These are phyloP conservation scores for Golubevia sp. DNA, from an alignment of 1,284 basidiomycete species.

Conservation along the genomic window DNA sequence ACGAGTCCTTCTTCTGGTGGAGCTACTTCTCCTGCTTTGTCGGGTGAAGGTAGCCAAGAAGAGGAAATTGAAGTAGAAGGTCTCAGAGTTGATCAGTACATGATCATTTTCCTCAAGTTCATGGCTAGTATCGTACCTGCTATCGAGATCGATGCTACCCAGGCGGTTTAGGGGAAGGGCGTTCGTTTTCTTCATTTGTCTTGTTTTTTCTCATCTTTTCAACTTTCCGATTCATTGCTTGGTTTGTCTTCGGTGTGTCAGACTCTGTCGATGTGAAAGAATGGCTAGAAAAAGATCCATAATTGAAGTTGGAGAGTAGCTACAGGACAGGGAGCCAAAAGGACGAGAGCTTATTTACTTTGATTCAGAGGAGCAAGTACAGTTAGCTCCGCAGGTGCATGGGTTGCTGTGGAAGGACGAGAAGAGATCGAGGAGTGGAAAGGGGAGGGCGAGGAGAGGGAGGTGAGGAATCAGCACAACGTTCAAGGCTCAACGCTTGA, in stretches of 20 bases:
- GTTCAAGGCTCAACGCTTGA: background rate
- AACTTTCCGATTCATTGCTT: too few relatives aligned
- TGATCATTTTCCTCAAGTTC: conserved; percentile 59
- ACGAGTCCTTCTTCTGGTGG: background rate
- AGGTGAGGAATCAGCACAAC: background rate
- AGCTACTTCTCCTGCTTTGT: background rate
- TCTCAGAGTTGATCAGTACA: conserved; percentile 54
- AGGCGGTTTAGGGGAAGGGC: conserved; percentile 14
- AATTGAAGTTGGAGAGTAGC: too few relatives aligned
- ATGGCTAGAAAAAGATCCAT: background rate
- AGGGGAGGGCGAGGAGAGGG: background rate
- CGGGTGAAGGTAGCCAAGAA: conserved; percentile 6
- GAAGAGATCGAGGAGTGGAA: background rate
- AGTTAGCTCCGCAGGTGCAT: background rate
- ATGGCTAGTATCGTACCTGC: conserved; percentile 58
- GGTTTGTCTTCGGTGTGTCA: too few relatives aligned
- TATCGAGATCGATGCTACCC: conserved; percentile 57
- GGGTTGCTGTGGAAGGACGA: background rate
- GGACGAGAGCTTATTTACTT: background rate
- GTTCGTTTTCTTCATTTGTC: background rate
- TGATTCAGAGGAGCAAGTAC: background rate
- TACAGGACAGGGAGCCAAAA: too few relatives aligned
- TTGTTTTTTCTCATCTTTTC: too few relatives aligned
- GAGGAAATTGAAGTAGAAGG: conserved; percentile 32
- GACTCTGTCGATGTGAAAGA: too few relatives aligned